Base-by-base conservation (phyloP, 2,329 filamentous ascomycete genomes). In the Metarhizium humberi region DNA sequence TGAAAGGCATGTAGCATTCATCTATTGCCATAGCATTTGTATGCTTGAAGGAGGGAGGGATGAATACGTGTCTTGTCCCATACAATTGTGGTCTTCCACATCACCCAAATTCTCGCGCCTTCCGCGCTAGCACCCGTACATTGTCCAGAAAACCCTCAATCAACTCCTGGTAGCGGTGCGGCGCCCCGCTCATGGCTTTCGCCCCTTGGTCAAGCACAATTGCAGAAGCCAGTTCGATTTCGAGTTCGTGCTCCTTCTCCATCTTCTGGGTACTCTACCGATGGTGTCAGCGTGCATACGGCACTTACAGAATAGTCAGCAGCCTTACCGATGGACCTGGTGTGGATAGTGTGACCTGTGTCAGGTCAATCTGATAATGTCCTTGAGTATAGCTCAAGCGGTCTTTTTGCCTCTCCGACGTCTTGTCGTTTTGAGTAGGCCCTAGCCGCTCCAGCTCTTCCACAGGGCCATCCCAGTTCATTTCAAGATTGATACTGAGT, bases 401-500 rank as follows among this genome's bases (percentile, higher is more conserved):
- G 70, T 99, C 92, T 70, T 99, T 99, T 62, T 83, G 85, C 6
- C 92, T 84, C 64, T 90, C 85, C 6, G 78, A 73, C 61, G 70
- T 69, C 32, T 65, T 74, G 64, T 65, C 76, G 61, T 55, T 69
- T 60, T 62, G 71, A 53, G 60, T 64, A 46, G 64, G 69, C 50
- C 64, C 64, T 52, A 71, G 55, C 29, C 69, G 65, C 62, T 81
- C 76, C 14, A 84, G 68, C 57, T 82, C 80, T 43, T 80, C 75
- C 3, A 84, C 76, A 0, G 88, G 64, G 2, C 91, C 90, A 3
- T 90, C 80, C 75, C 86, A 95, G 54, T 86, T 81, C 81, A 95
- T 91, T 81, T 99, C 95, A 2, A 99, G 80, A 66, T 96, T 97
- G 66, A 99, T 85, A 64, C 90, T 95, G 62, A 99, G 86, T 11